Base-by-base conservation (phyloP, 2,329 filamentous ascomycete species). In the Colletotrichum limetticola region DNA sequence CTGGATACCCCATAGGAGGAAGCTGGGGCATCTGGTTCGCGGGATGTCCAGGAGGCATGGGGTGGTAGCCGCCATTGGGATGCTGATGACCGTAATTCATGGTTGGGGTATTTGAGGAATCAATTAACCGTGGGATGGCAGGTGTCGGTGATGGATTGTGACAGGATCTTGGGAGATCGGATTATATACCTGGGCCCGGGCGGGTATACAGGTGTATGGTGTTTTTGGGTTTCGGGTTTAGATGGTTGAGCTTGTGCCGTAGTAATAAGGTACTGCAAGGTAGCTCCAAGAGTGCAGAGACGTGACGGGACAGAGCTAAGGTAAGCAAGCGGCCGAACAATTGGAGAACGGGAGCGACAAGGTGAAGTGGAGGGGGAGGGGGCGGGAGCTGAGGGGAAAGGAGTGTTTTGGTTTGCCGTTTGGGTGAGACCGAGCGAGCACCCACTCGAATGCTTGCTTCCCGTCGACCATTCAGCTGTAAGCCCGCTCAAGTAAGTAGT, bases 61-160 rank as follows among this genome's bases (percentile, higher is more conserved):
- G 72, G 56, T 74, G 74, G 59, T 75, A 75, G 61, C 61, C 66
- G 26, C 70, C 70, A 70, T 22, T 56, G n/a, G 42, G 60, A 52
- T 64, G 70, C 12, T 73, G 68, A 26, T 72, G 74, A 28, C 74
- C 74, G 72, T 74, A 75, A 42, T 71, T 75, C 74, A 75, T 75
- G 52, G 24, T 32, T 46, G 42, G 16, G 42, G 42, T n/a, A 49
- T 22, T 49, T 49, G 42, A 42, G 37, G 6, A n/a, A 11, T 49
- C 16, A 49, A 49, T n/a, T n/a, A 49, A 49, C 8, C 42, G 42
- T 49, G 42, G 42, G 42, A 49, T 49, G 42, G 19, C 42, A 49
- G 42, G 42, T 49, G 42, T 49, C 42, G 42, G 19, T n/a, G 42
- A 22, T 49, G 19, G 42, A 49, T n/a, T 49, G 19, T 22, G 42